Evolutionary conservation across 768 basidiomycete species (phyloP).

Genomic region (Rhizopogon roseolus): DNA sequence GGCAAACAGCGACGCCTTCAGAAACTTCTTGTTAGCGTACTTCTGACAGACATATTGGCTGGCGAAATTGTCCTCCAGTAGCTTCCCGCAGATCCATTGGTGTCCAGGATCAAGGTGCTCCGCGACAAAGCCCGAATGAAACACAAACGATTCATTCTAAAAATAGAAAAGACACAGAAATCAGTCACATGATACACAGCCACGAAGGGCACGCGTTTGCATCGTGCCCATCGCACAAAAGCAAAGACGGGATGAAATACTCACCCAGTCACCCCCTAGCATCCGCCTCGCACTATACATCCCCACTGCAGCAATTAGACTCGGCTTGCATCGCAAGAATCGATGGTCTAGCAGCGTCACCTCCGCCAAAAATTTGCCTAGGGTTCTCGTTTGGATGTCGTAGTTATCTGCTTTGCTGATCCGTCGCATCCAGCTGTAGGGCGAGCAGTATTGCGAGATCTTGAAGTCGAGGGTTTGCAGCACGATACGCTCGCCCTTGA

Average conservation of each 20-base stretch:
- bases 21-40: conserved; percentile 96
- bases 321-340: conserved; percentile 91
- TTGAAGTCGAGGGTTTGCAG: conserved; percentile 93
- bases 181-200: conserved; percentile 29
- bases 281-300: conserved; percentile 96
- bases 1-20: conserved; percentile 82
- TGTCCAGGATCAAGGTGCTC: conserved; percentile 82
- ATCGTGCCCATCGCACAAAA: conserved; percentile 1
- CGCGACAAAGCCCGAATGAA: conserved; percentile 89
- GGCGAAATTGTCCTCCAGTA: conserved; percentile 76
- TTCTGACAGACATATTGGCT: conserved; percentile 90
- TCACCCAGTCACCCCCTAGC: conserved; percentile 94
- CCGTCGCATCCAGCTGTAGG: conserved; percentile 97
- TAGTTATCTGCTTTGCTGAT: conserved; percentile 99
- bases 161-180: conserved; percentile 14
- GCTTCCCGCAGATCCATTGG: conserved; percentile 75
- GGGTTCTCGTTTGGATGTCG: conserved; percentile 93
- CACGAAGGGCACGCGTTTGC: conserved; percentile 4
- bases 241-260: conserved; percentile 29
- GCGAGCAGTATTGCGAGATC: conserved; percentile 96
- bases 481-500: conserved; percentile 97
- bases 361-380: conserved; percentile 97
- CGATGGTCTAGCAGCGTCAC: conserved; percentile 90
- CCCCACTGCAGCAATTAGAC: conserved; percentile 89
- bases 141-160: conserved; percentile 88